Base-by-base conservation (phyloP, 2,329 filamentous ascomycete genomes). In the Epichloe uncinata region DNA sequence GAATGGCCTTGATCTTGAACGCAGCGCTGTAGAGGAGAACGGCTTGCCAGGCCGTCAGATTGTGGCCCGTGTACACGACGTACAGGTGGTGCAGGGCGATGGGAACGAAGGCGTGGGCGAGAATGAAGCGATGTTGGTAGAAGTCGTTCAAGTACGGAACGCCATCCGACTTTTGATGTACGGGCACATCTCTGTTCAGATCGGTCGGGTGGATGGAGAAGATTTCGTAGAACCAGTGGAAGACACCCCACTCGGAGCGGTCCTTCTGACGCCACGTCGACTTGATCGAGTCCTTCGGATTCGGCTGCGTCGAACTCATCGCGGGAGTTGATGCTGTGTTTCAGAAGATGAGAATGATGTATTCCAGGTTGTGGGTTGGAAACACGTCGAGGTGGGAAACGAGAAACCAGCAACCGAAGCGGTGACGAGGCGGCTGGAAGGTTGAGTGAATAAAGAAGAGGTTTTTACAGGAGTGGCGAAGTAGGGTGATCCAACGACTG, bases 181-280 rank as follows among this genome's bases (percentile, higher is more conserved):
- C 47, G 13, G 50, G 50, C 12, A 50, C 43, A 20, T n/a, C 9
- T 41, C 44, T 52, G 20, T 52, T n/a, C 5, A 52, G 11, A 26
- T 52, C 34, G 33, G 7, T 36, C 6, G 42, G 50, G 20, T 52
- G 50, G n/a, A 52, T 8, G 20, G 40, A 6, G 8, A 52, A 49
- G 40, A 52, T 40, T 13, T 52, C 50, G 47, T 47, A 52, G 30
- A 44, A 33, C 50, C 50, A 50, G 50, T 52, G 50, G 26, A 44
- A 47, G 36, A 47, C 30, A 18, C 33, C 40, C 50, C 50, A 52
- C 22, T 52, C 50, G 8, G 50, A 52, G 33, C 50, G 50, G 16
- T 49, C 43, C 34, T 52, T 52, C 2, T 20, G 37, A 2, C 47
- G 47, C 50, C 50, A 52, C n/a, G 50, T 52, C 33, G 47, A 50